Conservation (phyloP, 2,329 filamentous ascomycete genomes). For the Aspergillus fructus region DNA sequence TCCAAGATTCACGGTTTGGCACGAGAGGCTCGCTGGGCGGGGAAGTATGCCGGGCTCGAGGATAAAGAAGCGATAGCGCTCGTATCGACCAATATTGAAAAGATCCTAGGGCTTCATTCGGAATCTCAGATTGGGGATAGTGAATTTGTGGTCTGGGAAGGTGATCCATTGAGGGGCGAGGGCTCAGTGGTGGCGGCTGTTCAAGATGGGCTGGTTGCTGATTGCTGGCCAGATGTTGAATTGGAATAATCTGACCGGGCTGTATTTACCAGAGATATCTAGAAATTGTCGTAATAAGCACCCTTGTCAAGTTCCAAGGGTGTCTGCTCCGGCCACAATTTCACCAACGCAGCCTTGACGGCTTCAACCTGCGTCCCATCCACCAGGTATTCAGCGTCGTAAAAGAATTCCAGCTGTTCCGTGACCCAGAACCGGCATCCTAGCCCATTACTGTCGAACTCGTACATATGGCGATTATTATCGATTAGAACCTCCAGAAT, state of each 20-base stretch:
- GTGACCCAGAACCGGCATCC: slow-evolving; percentile 22
- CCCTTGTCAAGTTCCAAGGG: slow-evolving; percentile 16
- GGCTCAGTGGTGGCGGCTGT: slow-evolving; percentile 9
- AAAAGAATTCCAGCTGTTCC: slow-evolving; percentile 18
- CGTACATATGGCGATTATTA: slow-evolving; percentile 22
- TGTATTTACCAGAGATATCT: too few relatives aligned
- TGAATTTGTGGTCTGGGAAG: slow-evolving; percentile 14
- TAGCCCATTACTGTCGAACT: slow-evolving; percentile 21
- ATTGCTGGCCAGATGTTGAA: slow-evolving; percentile 7
- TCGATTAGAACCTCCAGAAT: slow-evolving; percentile 8
- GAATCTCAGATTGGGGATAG: too few relatives aligned
- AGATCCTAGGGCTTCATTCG: not conserved
- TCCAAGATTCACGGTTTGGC: slow-evolving; percentile 7
- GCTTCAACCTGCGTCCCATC: slow-evolving; percentile 10
- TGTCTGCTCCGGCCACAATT: slow-evolving; percentile 21
- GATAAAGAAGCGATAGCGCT: slow-evolving; percentile 7
- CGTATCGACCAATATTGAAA: slow-evolving; percentile 8
- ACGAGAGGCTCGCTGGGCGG: slow-evolving; percentile 8
- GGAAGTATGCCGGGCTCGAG: slow-evolving; percentile 3
- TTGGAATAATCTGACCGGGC: too few relatives aligned
- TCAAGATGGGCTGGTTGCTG: not conserved
- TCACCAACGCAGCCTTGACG: slow-evolving; percentile 14
- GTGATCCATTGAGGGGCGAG: slow-evolving; percentile 11
- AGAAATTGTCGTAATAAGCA: slow-evolving; percentile 14
- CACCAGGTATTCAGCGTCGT: slow-evolving; percentile 2